Evolutionary conservation across 1,284 basidiomycete species (phyloP).

Genomic region (Papiliotrema nemorosa): DNA sequence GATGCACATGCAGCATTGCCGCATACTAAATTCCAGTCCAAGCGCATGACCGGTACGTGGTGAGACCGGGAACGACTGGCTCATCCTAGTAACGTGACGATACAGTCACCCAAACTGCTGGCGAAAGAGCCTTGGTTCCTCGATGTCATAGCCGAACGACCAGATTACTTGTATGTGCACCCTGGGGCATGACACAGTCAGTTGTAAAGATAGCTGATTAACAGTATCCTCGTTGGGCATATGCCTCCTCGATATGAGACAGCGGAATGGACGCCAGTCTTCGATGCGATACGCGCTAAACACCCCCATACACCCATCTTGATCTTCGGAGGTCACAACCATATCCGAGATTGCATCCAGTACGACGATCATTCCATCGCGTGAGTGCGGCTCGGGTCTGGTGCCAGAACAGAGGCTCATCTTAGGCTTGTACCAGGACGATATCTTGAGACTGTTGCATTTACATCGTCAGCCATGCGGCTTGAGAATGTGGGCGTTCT

Average conservation of each 20-base stretch:
- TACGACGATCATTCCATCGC: slow-evolving; percentile 46
- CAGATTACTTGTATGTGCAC: slow-evolving; percentile 63
- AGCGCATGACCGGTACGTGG: slow-evolving; percentile 34
- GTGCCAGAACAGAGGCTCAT: slow-evolving; percentile 3
- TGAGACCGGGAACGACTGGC: slow-evolving; percentile 1
- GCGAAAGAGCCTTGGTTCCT: slow-evolving; percentile 66
- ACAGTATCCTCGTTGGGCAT: slow-evolving; percentile 37
- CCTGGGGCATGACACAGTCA: too few species aligned
- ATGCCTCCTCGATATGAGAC: slow-evolving; percentile 45
- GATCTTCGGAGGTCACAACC: slow-evolving; percentile 73
- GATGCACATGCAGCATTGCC: too few species aligned
- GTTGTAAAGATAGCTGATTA: neutral
- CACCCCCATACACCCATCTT: slow-evolving; percentile 72
- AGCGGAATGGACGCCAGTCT: slow-evolving; percentile 63
- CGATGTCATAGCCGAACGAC: slow-evolving; percentile 71
- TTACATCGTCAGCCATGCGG: slow-evolving; percentile 42
- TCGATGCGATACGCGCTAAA: slow-evolving; percentile 65
- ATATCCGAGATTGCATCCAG: slow-evolving; percentile 70
- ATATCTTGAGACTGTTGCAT: slow-evolving; percentile 82
- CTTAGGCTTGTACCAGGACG: slow-evolving; percentile 66
- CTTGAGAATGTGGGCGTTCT: neutral
- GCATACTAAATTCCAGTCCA: too few species aligned
- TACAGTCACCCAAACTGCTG: slow-evolving; percentile 69
- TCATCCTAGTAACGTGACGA: slow-evolving; percentile 63
- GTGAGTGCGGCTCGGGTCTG: too few species aligned